Evolutionary conservation across 345 rosid genomes (phyloP), one percentile per base, ranked within the genome.

Genomic region (Pugionium dolabratum): DNA sequence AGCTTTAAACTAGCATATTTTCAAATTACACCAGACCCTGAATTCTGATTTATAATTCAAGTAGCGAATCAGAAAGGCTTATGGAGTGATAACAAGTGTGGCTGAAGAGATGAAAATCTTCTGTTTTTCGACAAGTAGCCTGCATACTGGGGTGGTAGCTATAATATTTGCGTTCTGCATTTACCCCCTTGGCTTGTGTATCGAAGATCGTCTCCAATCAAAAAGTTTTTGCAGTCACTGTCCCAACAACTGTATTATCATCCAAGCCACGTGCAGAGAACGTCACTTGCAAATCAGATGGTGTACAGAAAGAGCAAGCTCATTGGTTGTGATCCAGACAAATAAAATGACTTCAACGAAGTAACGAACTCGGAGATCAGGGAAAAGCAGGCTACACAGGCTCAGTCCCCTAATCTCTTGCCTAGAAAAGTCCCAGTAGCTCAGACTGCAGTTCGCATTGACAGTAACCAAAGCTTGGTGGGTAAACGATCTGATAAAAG

Each of bases 131-230:
- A 18, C 18, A 18, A 18, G 18, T 18, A 18, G 18, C 18, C 18
- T 18, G 18, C 18, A 18, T 18, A 18, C 18, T 18, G 18, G 18
- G 18, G 18, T 18, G 0, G 18, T 18, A 18, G 18, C 18, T 18
- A 18, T 18, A 18, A 18, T 18, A 18, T 18, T 18, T 18, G 18
- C 18, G 18, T 18, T 62, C 57, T 25, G 48, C 75, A 56, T 66
- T 83, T 54, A 40, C 79, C 33, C 29, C 59, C 37, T 70, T 81
- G 43, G 45, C 64, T 9, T 5, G 76, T 49, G 62, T 66, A 51
- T 58, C 54, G 9, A 73, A 54, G 57, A 46, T n/a, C 4, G 46
- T 67, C 62, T 71, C 74, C 41, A 78, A 55, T 69, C 81, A 69
- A 39, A 46, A 66, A 70, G 43, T 67, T 44, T 3, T 78, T 47